Evolutionary conservation across 495 filamentous ascomycete species (phyloP), one percentile per base, ranked within the genome.

Genomic region (Lindgomyces ingoldianus): DNA sequence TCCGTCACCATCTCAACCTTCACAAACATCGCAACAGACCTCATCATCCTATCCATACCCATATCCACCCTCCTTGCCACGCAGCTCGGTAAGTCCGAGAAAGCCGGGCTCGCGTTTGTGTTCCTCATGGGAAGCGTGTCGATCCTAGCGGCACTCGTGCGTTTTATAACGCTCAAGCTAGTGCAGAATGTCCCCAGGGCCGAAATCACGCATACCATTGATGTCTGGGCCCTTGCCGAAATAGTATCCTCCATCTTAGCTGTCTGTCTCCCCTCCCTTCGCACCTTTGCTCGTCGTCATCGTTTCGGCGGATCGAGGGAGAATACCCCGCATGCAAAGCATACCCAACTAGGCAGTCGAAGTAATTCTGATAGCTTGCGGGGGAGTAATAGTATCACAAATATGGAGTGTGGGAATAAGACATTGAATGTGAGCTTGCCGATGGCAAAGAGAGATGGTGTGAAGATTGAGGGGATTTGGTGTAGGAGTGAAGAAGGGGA

Each of bases 141-240:
- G 14, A 76, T 76, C 24, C n/a, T 75, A 0, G 74, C 74, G 1
- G 74, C 74, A 56, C 61, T 75, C 10, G 70, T 71, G 11, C 65
- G 74, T 14, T 75, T 73, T 60, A 55, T 69, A 0, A 70, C 66
- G 39, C 67, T 76, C 10, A 52, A 70, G 54, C 41, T 68, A 1
- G 73, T 75, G 2, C 68, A 70, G 26, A 62, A 58, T 12, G 68
- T 72, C 8, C 68, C 74, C 0, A 70, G 66, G 21, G 71, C 74
- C 1, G 64, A 64, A 18, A 75, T 76, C 21, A 74, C 73, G 14
- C 74, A 75, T 57, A 75, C 74, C 6, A 76, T 76, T 29, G 74
- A 76, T 47, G 74, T 76, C 27, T 75, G 73, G 67, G 73, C 74
- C 0, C 52, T 75, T 11, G 73, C 74, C 14, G 74, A 76, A 52